These are phyloP conservation scores for Orbilia quercus DNA, from an alignment of 2,329 filamentous ascomycete species.

Conservation along the genomic window DNA sequence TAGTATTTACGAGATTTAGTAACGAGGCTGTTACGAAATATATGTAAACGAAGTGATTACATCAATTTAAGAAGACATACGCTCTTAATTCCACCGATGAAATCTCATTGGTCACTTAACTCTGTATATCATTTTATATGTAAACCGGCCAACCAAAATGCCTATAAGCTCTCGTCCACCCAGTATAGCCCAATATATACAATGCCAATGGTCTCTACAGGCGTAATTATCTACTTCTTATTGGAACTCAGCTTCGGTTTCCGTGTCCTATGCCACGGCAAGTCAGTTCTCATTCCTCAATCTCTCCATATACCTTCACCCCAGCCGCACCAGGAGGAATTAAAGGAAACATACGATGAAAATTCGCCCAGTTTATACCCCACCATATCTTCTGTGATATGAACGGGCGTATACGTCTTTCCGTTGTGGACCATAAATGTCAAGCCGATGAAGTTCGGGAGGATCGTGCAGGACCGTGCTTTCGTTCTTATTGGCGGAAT, in stretches of 20 bases:
- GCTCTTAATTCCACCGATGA: too few species aligned
- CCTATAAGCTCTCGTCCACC: not conserved
- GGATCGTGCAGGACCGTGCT: constrained; percentile 86
- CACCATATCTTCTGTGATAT: constrained; percentile 94
- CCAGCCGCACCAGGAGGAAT: not conserved
- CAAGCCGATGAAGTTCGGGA: constrained; percentile 90
- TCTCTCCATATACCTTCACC: not conserved
- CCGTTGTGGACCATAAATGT: constrained; percentile 93
- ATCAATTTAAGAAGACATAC: too few species aligned
- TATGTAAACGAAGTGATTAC: too few species aligned
- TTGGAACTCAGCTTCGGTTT: constrained; percentile 30
- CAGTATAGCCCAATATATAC: not conserved
- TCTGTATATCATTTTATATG: constrained; percentile 1
- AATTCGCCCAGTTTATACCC: constrained; percentile 95
- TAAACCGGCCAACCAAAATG: not conserved
- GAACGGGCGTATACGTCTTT: constrained; percentile 83
- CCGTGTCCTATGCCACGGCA: constrained; percentile 22
- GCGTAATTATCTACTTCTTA: constrained; percentile 7
- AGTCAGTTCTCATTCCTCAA: not conserved
- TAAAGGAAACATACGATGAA: constrained; percentile 74
- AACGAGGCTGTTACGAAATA: too few species aligned
- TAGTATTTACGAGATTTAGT: too few species aligned
- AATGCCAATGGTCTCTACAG: too few species aligned
- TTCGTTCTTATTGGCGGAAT: constrained; percentile 83
- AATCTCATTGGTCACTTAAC: not conserved